Percentiles rank a stretch among this genome's conserved stretches.
Evolutionary conservation across 352 stramenopile species (phyloP).

Genomic region (Globisporangium spinosum): DNA sequence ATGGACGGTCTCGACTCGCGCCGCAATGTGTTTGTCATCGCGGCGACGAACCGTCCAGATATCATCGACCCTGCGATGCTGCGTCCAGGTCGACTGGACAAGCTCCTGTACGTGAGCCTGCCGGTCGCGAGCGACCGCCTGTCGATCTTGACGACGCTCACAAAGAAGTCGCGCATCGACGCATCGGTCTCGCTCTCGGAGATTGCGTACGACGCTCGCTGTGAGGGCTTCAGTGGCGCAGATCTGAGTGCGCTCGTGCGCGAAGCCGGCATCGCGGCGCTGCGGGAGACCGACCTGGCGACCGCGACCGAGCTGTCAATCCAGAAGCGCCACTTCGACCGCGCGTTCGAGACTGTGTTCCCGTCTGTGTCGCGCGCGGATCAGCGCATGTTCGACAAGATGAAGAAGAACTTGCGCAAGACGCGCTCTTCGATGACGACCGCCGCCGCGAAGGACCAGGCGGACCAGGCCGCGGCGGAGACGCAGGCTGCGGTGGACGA

Average conservation of each 20-base stretch:
- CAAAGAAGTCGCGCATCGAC: conserved; percentile 65
- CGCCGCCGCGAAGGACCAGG: conserved; percentile 7
- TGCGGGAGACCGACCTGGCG: conserved; percentile 71
- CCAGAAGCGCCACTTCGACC: conserved; percentile 60
- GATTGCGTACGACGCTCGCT: conserved; percentile 88
- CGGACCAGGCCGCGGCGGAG: background rate
- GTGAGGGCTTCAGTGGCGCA: conserved; percentile 95
- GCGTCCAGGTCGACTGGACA: conserved; percentile 96
- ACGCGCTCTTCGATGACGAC: conserved; percentile 38
- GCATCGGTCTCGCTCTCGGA: conserved; percentile 81
- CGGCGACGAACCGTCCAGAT: conserved; percentile 94
- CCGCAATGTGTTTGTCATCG: conserved; percentile 96
- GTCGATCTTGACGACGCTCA: conserved; percentile 92
- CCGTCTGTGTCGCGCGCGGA: conserved; percentile 80
- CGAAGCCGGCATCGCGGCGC: conserved; percentile 94
- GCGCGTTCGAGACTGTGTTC: conserved; percentile 79
- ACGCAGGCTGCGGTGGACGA: background rate
- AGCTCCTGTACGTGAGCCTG: conserved; percentile 98
- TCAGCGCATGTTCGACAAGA: conserved; percentile 85
- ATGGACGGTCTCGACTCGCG: conserved; percentile 98
- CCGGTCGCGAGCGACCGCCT: conserved; percentile 72
- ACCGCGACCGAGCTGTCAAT: conserved; percentile 45
- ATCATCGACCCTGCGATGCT: conserved; percentile 99
- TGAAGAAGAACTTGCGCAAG: conserved; percentile 86
- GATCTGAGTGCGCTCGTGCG: conserved; percentile 96